Base-by-base conservation (phyloP, 495 filamentous ascomycete species). In the Xylaria venustula region DNA sequence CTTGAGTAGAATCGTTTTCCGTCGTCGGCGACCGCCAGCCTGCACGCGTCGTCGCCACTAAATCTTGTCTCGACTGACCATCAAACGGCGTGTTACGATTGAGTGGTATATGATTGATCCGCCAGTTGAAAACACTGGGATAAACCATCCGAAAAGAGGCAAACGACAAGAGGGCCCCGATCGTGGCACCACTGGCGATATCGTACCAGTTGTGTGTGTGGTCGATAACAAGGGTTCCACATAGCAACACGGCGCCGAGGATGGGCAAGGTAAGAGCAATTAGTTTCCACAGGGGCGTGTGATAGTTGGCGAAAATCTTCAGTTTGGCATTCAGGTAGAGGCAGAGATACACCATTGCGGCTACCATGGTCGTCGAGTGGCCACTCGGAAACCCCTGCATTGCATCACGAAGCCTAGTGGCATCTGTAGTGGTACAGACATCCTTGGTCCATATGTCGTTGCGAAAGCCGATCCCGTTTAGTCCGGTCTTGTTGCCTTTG, bases 261-360 rank as follows among this genome's bases (percentile, higher is more conserved):
- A 84, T 72, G 0, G 82, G 82, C 22, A 75, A 65, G 58, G 77
- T 78, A 19, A 79, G 63, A 5, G 73, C 73, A 28, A 80, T 69
- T 7, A 83, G 70, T 66, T 84, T 85, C 83, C 83, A 85, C 72
- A 81, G 74, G 8, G 79, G 71, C 2, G 82, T 75, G 46, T 83
- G 81, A 62, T 84, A 80, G 60, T 85, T 82, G n/a, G 75, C 69
- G 62, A 78, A 84, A 45, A 82, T 71, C 60, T 83, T 83, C 19
- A 85, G 65, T 67, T 83, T 84, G 30, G 80, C 82, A 63, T 85
- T 85, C 9, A 85, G 70, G 64, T 85, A 85, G 12, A 84, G 71
- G 61, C 62, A 81, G 14, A 83, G 64, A 63, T 77, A 84, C 17
- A 82, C 71, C 45, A 78, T 79, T 5, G 76, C 81, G 0, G 81